A percentile compares a stretch with the other conserved stretches of the same genome.
Conservation (phyloP, 192 early-diverging fungal genomes). For the Spizellomyces punctatus region DNA sequence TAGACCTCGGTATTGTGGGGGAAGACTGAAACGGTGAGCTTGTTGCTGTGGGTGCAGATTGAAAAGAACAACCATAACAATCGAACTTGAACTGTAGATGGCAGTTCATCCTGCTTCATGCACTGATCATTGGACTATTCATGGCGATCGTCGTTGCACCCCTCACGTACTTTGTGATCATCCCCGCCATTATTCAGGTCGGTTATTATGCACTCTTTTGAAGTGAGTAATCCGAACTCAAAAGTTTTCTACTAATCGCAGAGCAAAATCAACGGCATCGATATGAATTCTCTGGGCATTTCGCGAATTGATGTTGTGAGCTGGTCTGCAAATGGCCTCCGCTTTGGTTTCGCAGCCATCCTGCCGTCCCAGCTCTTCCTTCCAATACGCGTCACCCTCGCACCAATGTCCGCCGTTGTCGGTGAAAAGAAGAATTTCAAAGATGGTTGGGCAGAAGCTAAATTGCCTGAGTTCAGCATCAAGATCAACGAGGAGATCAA, state of each 20-base stretch:
- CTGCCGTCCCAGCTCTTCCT: slow-evolving; percentile 10
- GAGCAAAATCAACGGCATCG: not conserved
- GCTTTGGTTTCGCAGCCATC: slow-evolving; percentile 2
- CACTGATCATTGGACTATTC: slow-evolving; percentile 12
- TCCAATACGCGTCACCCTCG: slow-evolving; percentile 15
- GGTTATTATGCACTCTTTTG: no score
- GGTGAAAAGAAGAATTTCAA: slow-evolving; percentile 17
- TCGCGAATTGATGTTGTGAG: not conserved
- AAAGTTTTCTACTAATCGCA: no score
- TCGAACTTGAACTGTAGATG: not conserved
- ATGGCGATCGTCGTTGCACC: slow-evolving; percentile 30
- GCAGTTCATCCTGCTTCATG: slow-evolving; percentile 36
- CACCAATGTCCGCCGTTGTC: slow-evolving; percentile 2
- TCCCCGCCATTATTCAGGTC: slow-evolving; percentile 38
- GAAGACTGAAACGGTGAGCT: slow-evolving; percentile 11
- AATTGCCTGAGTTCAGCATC: slow-evolving; percentile 2
- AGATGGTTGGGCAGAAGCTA: slow-evolving; percentile 9
- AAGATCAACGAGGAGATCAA: slow-evolving; percentile 10
- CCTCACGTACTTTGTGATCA: slow-evolving; percentile 39
- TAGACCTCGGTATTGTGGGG: slow-evolving; percentile 31
- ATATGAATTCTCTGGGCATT: not conserved
- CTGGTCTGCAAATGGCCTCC: slow-evolving; percentile 3
- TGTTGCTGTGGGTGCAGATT: no score
- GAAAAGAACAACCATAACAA: no score
- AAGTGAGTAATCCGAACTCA: no score